Percentiles rank a stretch among this genome's conserved stretches.
phyloP scores from a whole-genome alignment of 2,329 filamentous ascomycete genomes.

The Clarireedia monteithiana region DNA sequence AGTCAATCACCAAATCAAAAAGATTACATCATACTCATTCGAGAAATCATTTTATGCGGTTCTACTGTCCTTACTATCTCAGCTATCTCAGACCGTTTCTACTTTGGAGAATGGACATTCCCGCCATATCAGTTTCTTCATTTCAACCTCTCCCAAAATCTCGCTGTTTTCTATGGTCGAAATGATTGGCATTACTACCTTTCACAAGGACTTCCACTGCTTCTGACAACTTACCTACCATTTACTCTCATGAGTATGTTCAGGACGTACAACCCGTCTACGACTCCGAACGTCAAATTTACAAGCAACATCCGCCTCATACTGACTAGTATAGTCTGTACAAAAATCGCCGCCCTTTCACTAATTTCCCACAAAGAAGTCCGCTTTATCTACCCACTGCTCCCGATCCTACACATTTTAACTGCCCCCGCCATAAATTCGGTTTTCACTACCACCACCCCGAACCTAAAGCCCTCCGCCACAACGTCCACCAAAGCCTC shows the following conservation, averaged over 20 bases:
- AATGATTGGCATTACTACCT: slow-evolving; percentile 93
- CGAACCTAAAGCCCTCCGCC: slow-evolving; percentile 7
- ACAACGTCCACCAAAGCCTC: slow-evolving; percentile 12
- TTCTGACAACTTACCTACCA: slow-evolving; percentile 76
- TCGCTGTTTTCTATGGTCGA: slow-evolving; percentile 86
- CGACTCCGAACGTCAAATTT: background rate
- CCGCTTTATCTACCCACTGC: slow-evolving; percentile 88
- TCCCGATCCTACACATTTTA: slow-evolving; percentile 79
- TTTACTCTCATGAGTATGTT: slow-evolving; percentile 57
- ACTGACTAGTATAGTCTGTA: slow-evolving; percentile 44
- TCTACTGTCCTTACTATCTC: slow-evolving; percentile 55
- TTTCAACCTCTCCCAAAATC: slow-evolving; percentile 81
- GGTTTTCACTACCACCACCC: slow-evolving; percentile 38
- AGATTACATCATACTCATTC: slow-evolving; percentile 44
- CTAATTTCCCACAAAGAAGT: slow-evolving; percentile 92
- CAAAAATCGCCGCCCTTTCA: slow-evolving; percentile 57
- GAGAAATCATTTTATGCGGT: slow-evolving; percentile 60
- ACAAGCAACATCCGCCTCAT: slow-evolving; percentile 34
- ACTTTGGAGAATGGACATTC: slow-evolving; percentile 81
- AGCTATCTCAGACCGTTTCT: slow-evolving; percentile 61
- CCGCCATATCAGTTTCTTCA: slow-evolving; percentile 81
- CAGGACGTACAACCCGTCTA: slow-evolving; percentile 16
- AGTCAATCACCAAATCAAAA: background rate
- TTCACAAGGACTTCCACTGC: slow-evolving; percentile 78
- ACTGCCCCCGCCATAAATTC: slow-evolving; percentile 57